phyloP scores from a whole-genome alignment of 2,329 filamentous ascomycete genomes.

The Neofusicoccum laricinum region DNA sequence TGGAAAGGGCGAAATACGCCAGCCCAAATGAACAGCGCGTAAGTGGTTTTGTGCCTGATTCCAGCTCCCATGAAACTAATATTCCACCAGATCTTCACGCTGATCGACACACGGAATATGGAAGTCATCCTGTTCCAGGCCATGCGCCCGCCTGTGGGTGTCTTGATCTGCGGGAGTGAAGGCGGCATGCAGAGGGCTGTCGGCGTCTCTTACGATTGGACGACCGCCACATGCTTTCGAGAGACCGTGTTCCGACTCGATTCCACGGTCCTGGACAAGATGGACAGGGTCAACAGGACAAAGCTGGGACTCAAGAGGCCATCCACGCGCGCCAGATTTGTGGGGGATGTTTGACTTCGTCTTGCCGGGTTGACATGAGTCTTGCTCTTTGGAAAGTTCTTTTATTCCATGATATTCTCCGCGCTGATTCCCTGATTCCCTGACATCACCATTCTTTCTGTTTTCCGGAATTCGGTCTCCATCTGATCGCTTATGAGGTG shows the following conservation, averaged over 20 bases:
- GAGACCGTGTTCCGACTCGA: conserved; percentile 47
- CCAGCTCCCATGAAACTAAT: too few relatives aligned
- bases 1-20: conserved; percentile 25
- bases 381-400: too few relatives aligned
- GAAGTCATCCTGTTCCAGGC: conserved; percentile 43
- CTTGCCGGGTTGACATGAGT: too few relatives aligned
- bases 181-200: conserved; percentile 47
- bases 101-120: conserved; percentile 44
- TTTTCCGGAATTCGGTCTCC: too few relatives aligned
- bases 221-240: conserved; percentile 38
- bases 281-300: conserved; percentile 33
- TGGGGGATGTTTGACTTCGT: neutral
- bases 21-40: conserved; percentile 27
- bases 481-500: too few relatives aligned
- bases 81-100: conserved; percentile 30
- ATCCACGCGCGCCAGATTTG: neutral
- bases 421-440: too few relatives aligned
- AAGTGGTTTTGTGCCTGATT: neutral
- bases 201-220: conserved; percentile 47
- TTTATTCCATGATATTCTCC: too few relatives aligned
- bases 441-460: too few relatives aligned
- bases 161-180: conserved; percentile 45
- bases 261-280: conserved; percentile 35
- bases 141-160: conserved; percentile 39
- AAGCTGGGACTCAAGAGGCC: conserved; percentile 28